Evolutionary conservation across 225 moss, liverwort and hornwort genomes (phyloP).

Genomic region (Lunularia cruciata): DNA sequence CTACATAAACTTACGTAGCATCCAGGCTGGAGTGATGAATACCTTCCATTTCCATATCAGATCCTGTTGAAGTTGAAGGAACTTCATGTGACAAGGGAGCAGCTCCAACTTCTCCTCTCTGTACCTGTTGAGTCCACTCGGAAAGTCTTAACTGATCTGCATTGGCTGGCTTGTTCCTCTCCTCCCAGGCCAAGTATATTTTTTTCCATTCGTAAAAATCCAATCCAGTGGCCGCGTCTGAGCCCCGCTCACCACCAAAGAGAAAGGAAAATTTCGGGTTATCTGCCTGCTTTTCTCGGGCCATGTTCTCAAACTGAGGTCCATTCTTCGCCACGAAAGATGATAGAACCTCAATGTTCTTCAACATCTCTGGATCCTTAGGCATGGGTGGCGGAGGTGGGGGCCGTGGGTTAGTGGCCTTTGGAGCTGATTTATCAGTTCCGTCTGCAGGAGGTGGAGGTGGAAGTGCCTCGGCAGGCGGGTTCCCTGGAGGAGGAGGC

Average conservation of each 20-base stretch:
- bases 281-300: constrained; percentile 46
- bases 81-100: constrained; percentile 18
- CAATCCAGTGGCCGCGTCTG: constrained; percentile 55
- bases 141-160: constrained; percentile 21
- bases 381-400: constrained; percentile 47
- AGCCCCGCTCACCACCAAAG: constrained; percentile 57
- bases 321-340: constrained; percentile 57
- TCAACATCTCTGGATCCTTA: constrained; percentile 61
- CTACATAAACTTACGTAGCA: not conserved
- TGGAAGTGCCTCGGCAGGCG: constrained; percentile 26
- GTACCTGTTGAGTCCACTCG: constrained; percentile 1
- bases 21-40: not conserved
- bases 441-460: not conserved
- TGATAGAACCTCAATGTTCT: constrained; percentile 63
- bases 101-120: constrained; percentile 8
- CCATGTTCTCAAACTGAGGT: constrained; percentile 50
- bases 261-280: constrained; percentile 64
- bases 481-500: constrained; percentile 41
- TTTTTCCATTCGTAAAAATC: constrained; percentile 78
- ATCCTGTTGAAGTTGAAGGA: constrained; percentile 46
- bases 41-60: constrained; percentile 82
- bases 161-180: constrained; percentile 21
- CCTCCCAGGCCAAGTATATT: constrained; percentile 45
- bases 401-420: not conserved
- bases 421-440: constrained; percentile 12